Conservation (phyloP, 192 early-diverging fungal species). For the Backusella morwellensis region DNA sequence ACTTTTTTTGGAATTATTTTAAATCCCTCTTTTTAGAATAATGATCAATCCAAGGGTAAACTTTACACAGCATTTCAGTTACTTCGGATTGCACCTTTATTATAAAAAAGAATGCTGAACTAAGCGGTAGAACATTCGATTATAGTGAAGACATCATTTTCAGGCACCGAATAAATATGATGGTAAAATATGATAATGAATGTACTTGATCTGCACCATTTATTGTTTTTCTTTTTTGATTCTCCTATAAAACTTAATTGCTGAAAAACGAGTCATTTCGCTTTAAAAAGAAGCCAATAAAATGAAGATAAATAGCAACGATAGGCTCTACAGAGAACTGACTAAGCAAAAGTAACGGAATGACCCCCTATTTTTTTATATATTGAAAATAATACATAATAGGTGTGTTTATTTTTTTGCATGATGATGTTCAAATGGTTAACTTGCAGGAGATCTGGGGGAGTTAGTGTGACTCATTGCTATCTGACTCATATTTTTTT, state of each 20-base stretch:
- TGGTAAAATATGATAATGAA: neutral
- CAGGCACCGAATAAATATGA: too few relatives aligned
- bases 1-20: neutral
- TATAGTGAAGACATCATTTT: too few relatives aligned
- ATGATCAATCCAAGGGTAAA: neutral
- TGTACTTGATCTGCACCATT: neutral
- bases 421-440: neutral
- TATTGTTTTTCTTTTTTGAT: neutral
- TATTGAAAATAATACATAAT: neutral
- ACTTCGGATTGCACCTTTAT: neutral
- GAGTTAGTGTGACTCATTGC: neutral
- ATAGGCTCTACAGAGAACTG: neutral
- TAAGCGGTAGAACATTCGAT: too few relatives aligned
- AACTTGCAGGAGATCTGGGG: neutral
- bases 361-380: neutral
- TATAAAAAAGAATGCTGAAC: too few relatives aligned
- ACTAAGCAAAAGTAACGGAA: conserved; percentile 1
- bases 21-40: neutral
- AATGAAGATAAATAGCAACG: neutral
- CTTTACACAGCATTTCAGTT: neutral
- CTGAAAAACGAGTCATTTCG: neutral
- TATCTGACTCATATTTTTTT: conserved; percentile 4
- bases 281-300: neutral
- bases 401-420: neutral
- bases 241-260: neutral